Base-by-base conservation (phyloP, 164 flowering plant species). In the Stephania japonica region DNA sequence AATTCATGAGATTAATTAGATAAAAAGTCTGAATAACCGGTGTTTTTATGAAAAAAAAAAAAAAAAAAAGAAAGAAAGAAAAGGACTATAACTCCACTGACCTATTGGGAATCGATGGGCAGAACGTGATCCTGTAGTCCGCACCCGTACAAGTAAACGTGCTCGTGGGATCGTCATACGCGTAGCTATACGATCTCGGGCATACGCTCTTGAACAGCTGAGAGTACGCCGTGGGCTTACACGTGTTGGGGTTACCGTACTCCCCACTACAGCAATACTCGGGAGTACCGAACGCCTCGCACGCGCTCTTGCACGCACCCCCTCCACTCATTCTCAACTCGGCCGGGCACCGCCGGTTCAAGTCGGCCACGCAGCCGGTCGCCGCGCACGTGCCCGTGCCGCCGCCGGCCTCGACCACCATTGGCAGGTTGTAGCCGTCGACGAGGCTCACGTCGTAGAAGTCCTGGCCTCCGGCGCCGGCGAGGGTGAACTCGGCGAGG, bases 121-220 rank as follows among this genome's bases (percentile, higher is more conserved):
- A 93, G 80, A 93, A 93, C 0, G 95, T 93, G 80, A 93, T 88
- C 18, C 72, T 74, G 75, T 91, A 93, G 74, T 86, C 86, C 41
- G 95, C 89, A 0, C 79, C 41, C 0, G 88, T 84, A 74, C 98
- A 93, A 12, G 94, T 93, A 75, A 93, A 93, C 42, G 97, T 93
- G 79, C 97, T 91, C 41, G 88, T 84, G 49, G 76, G 73, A 47
- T 93, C 98, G 67, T 93, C 98, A 71, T 91, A 93, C 0, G 98
- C 98, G 75, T 93, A 93, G 84, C 98, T 93, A 76, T 93, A 93
- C 0, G 98, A 94, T 72, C 79, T 83, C 38, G 98, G 98, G 72
- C 98, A 93, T 2, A 89, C 89, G 25, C 21, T 79, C 85, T 93
- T 93, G 77, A 91, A 93, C 23, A 81, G 42, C 81, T 80, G 72